Conservation (phyloP, 2,329 filamentous ascomycete genomes). For the Calycina herbarum region DNA sequence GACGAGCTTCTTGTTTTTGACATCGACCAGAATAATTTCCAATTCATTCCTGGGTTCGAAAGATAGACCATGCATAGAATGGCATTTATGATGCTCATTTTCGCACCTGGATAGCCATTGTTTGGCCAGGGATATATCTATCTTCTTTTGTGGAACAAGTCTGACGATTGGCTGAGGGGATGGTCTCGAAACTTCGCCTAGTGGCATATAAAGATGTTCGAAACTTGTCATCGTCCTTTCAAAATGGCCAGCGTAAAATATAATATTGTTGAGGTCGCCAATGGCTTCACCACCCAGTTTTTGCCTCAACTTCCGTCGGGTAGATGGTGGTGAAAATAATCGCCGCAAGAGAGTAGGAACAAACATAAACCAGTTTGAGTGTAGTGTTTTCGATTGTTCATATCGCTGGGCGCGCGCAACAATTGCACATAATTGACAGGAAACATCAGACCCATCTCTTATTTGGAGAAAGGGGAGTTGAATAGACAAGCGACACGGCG, state of each 20-base stretch:
- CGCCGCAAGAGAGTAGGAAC: no score
- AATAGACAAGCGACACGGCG: background rate
- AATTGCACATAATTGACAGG: background rate
- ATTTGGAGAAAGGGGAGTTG: background rate
- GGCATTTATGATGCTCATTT: background rate
- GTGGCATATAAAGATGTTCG: background rate
- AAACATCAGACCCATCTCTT: background rate
- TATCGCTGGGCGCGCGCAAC: background rate
- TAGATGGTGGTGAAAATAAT: no score
- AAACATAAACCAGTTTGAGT: no score
- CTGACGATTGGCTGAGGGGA: background rate
- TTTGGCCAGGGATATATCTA: background rate
- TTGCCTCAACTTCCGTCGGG: no score
- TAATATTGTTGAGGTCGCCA: background rate
- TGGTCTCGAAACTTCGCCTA: background rate
- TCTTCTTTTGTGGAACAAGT: background rate
- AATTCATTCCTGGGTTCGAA: background rate
- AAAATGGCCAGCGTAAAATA: background rate
- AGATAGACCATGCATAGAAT: background rate
- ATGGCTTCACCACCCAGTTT: background rate
- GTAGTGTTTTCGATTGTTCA: no score
- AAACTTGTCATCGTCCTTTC: background rate
- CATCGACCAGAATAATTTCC: background rate
- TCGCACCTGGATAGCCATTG: background rate
- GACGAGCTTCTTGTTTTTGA: background rate